Evolutionary conservation across 1,284 basidiomycete species (phyloP).

Genomic region (Trametes hirsuta): DNA sequence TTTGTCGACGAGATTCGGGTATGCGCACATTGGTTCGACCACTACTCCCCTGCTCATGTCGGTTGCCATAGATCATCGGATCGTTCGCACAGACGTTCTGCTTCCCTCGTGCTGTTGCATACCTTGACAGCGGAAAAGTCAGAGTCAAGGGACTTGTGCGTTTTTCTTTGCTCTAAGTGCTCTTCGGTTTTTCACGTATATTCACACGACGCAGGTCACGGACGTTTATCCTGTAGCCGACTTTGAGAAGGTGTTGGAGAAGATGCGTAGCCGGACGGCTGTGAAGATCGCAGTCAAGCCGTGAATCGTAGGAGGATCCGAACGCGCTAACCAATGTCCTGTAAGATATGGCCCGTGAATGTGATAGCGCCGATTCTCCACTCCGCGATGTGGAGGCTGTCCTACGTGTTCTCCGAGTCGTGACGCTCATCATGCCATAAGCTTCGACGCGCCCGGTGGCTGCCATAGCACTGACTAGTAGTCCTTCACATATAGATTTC

Average conservation of each 20-base stretch:
- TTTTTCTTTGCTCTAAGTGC: not conserved
- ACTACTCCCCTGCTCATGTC: not conserved
- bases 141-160: conserved; percentile 80
- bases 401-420: too few relatives aligned
- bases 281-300: conserved; percentile 72
- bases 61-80: conserved; percentile 69
- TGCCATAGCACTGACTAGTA: too few relatives aligned
- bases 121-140: conserved; percentile 84
- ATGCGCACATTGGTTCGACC: conserved; percentile 19
- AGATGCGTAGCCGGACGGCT: conserved; percentile 75
- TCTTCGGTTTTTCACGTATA: not conserved
- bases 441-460: too few relatives aligned
- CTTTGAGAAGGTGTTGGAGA: conserved; percentile 82
- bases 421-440: too few relatives aligned
- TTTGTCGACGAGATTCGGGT: conserved; percentile 86
- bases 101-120: conserved; percentile 88
- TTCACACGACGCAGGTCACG: conserved; percentile 51
- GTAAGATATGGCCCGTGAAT: not conserved
- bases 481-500: too few relatives aligned
- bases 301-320: conserved; percentile 19
- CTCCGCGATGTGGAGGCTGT: too few relatives aligned
- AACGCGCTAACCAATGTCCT: not conserved
- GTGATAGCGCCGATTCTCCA: too few relatives aligned
- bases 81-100: conserved; percentile 86
- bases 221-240: conserved; percentile 77